Evolutionary conservation across 176 grass and related monocot genomes (phyloP).

Genomic region (Oryza rufipogon): DNA sequence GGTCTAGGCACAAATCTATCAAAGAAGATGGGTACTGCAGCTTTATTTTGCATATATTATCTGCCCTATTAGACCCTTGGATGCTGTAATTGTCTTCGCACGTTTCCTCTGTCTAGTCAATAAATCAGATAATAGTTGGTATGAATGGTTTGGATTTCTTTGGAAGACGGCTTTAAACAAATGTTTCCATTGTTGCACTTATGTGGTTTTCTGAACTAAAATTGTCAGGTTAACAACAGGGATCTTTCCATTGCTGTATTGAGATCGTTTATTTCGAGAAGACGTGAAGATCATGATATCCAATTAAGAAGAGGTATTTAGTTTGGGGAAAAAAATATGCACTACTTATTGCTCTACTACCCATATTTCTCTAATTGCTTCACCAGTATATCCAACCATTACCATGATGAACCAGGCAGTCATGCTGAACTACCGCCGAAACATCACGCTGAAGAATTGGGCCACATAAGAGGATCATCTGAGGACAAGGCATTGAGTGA

Average conservation of each 20-base stretch:
- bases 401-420: conserved; percentile 22
- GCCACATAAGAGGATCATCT: background rate
- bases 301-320: conserved; percentile 18
- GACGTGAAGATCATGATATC: conserved; percentile 46
- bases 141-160: background rate
- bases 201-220: background rate
- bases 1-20: too few species aligned
- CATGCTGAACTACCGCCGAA: conserved; percentile 32
- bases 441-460: background rate
- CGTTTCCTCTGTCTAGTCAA: background rate
- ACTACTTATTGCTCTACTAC: background rate
- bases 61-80: background rate
- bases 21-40: background rate
- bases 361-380: background rate
- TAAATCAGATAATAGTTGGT: background rate
- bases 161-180: background rate
- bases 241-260: conserved; percentile 59
- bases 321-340: background rate
- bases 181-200: background rate
- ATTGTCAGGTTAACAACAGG: conserved; percentile 58
- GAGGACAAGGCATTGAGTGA: background rate
- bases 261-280: conserved; percentile 52
- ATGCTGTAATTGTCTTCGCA: background rate
- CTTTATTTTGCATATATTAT: background rate
- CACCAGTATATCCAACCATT: background rate